A percentile compares a stretch with the other conserved stretches of the same genome.
These are phyloP conservation scores for Pseudogymnoascus pannorum DNA, from an alignment of 2,329 filamentous ascomycete species.

Conservation along the genomic window DNA sequence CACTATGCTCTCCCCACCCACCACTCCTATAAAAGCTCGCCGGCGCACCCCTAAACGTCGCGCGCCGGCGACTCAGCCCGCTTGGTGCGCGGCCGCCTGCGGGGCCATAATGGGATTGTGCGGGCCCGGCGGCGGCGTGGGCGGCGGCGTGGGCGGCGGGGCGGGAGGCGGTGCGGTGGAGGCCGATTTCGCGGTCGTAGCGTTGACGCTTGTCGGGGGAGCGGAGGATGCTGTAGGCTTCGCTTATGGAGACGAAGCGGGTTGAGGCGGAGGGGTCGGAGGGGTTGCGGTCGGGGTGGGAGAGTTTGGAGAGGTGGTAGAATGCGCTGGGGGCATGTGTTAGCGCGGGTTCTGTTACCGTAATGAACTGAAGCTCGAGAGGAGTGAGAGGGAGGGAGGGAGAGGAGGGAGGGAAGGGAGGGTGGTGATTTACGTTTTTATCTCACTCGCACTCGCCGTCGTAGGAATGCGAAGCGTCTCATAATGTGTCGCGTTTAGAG, in stretches of 20 bases:
- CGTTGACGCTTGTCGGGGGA: conserved; percentile 63
- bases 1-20: conserved; percentile 62
- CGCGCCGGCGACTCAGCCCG: conserved; percentile 69
- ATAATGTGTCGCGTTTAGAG: conserved; percentile 60
- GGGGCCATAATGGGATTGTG: conserved; percentile 49
- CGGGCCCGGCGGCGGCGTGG: too few relatives aligned
- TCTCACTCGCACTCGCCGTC: conserved; percentile 64
- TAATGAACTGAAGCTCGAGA: background rate
- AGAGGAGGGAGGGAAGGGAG: conserved; percentile 2
- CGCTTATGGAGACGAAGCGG: conserved; percentile 75
- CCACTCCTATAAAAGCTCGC: conserved; percentile 81
- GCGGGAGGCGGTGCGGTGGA: conserved; percentile 27
- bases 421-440: conserved; percentile 62
- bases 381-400: background rate
- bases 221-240: conserved; percentile 74
- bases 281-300: conserved; percentile 90
- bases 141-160: conserved; percentile 19
- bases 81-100: conserved; percentile 71
- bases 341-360: background rate
- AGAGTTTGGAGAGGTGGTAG: conserved; percentile 81
- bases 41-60: conserved; percentile 75
- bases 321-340: conserved; percentile 50
- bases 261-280: conserved; percentile 62
- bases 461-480: conserved; percentile 67
- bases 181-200: conserved; percentile 69